phyloP scores from a whole-genome alignment of 441 rosid genomes.

The Viola pubescens region DNA sequence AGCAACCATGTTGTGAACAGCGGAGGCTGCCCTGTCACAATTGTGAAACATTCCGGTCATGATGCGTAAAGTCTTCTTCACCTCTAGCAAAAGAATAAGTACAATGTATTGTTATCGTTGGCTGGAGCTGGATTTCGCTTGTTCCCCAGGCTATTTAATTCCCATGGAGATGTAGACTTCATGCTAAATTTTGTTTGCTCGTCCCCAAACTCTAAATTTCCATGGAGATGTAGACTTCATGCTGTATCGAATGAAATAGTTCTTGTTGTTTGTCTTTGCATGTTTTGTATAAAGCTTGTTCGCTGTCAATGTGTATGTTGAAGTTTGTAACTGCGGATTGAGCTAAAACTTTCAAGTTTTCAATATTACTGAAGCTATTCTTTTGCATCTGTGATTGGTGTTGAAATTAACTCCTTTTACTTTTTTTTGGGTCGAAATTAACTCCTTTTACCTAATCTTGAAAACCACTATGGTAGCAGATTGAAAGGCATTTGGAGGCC shows the following conservation, averaged over 20 bases:
- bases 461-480: too few species aligned
- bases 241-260: too few species aligned
- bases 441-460: too few species aligned
- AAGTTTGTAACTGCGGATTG: too few species aligned
- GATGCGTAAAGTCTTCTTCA: conserved; percentile 12
- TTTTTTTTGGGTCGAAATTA: too few species aligned
- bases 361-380: too few species aligned
- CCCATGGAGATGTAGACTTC: not conserved
- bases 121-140: conserved; percentile 7
- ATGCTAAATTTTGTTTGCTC: not conserved
- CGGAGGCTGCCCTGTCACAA: conserved; percentile 77
- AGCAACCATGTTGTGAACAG: conserved; percentile 84
- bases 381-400: too few species aligned
- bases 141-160: not conserved
- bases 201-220: not conserved
- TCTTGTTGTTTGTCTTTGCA: not conserved
- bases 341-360: too few species aligned
- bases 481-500: too few species aligned
- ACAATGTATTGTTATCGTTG: not conserved
- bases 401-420: too few species aligned
- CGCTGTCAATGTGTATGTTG: not conserved
- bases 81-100: conserved; percentile 14
- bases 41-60: conserved; percentile 46
- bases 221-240: not conserved
- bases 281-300: not conserved